Conservation (phyloP, 2,329 filamentous ascomycete species). For the Colletotrichum aenigma region DNA sequence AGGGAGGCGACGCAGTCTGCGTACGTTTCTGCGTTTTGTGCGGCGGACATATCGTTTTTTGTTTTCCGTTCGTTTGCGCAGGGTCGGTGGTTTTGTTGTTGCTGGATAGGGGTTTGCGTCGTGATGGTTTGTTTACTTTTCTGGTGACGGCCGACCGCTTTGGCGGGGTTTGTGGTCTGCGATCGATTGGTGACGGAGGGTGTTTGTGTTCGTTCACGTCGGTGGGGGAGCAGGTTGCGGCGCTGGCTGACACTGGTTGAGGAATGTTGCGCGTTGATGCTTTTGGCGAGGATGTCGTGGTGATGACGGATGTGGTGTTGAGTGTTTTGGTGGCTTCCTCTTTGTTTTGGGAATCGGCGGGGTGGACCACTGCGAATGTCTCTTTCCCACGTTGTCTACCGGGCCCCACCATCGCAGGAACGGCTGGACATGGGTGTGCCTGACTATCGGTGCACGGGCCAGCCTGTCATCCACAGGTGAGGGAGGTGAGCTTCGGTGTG, state of each 20-base stretch:
- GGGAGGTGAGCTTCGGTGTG: not conserved
- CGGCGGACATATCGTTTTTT: not conserved
- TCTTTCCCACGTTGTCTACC: constrained; percentile 4
- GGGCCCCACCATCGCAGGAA: not conserved
- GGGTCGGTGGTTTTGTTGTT: no score
- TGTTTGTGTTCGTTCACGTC: not conserved
- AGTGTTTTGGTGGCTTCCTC: not conserved
- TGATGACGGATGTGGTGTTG: not conserved
- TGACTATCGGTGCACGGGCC: not conserved
- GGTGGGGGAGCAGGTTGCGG: not conserved
- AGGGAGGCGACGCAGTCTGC: constrained; percentile 64
- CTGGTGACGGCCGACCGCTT: no score
- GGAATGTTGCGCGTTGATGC: not conserved
- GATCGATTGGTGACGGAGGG: not conserved
- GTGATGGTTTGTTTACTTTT: not conserved
- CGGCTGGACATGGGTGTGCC: not conserved
- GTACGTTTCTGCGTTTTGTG: constrained; percentile 40
- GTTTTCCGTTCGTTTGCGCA: not conserved
- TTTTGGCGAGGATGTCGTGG: not conserved
- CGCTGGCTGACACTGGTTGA: not conserved
- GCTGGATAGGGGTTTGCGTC: not conserved
- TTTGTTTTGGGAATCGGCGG: not conserved
- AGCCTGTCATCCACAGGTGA: not conserved
- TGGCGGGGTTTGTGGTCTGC: not conserved
- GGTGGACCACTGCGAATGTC: not conserved